Evolutionary conservation across 1,284 basidiomycete genomes (phyloP), one percentile per base, ranked within the genome.

Genomic region (Hymenochaete sp.): DNA sequence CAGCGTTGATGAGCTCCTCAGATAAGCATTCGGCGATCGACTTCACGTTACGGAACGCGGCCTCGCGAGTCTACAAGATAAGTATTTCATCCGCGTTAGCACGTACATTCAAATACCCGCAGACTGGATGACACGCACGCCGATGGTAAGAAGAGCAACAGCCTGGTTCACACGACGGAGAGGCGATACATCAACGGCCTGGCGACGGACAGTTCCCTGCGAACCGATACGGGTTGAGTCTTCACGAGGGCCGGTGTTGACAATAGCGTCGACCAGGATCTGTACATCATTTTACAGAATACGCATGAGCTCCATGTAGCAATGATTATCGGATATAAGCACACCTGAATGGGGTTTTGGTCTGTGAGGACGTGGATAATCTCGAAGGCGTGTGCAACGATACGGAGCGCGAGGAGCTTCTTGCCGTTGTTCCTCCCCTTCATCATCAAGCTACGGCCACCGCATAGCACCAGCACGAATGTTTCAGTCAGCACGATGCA

Each of bases 341-440:
- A 56, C 49, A 92, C 90, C 77, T 99, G 96, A 67, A 99, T 92
- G 56, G 96, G 96, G 80, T 99, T 99, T 73, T 95, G 92, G 81
- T 99, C 96, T 60, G 92, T 93, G 69, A 99, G 89, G 64, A 99
- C 91, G 79, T 98, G 88, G 71, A 98, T 96, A 71, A 99, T 96
- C 75, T 99, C 96, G 67, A 98, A 99, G 47, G 96, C 91, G 72
- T 99, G 96, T 53, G 93, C 90, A 60, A 99, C 96, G 61, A 99
- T 99, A 70, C 96, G 93, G 70, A 99, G 91, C 60, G 96, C 87
- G 72, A 99, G 76, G 67, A 98, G 84, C 75, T 98, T 98, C 80
- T 98, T 98, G 65, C 96, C 96, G 76, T 96, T 98, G 87, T 99
- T 99, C 70, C 96, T 93, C 57, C 96, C 96, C 76, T 98, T 97